Percentiles rank a stretch among this genome's conserved stretches.
phyloP scores from a whole-genome alignment of 345 rosid genomes.

The Reutealis trisperma region DNA sequence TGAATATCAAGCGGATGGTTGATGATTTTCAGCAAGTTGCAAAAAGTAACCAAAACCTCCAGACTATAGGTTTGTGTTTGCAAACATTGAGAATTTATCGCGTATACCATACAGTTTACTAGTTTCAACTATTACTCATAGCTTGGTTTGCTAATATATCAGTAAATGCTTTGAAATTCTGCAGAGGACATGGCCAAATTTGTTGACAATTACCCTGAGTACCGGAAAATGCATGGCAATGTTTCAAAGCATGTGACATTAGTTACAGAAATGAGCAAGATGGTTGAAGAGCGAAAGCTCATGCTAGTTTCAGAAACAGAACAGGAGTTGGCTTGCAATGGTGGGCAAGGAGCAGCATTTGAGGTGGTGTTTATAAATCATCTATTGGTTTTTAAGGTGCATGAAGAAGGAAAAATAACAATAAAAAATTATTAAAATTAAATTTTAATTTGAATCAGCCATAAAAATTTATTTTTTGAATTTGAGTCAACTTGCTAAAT shows the following conservation, averaged over 20 bases:
- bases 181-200: constrained; percentile 99
- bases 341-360: constrained; percentile 97
- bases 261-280: constrained; percentile 97
- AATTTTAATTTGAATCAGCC: too few relatives aligned
- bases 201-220: constrained; percentile 95
- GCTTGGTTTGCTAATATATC: constrained; percentile 7
- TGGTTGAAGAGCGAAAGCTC: constrained; percentile 89
- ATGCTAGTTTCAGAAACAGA: constrained; percentile 93
- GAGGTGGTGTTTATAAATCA: constrained; percentile 55
- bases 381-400: not conserved
- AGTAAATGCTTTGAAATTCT: constrained; percentile 32
- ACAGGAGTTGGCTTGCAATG: constrained; percentile 97
- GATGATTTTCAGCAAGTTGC: constrained; percentile 98
- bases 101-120: constrained; percentile 7
- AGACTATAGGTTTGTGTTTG: constrained; percentile 76
- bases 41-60: constrained; percentile 92
- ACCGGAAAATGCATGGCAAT: constrained; percentile 95
- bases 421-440: too few relatives aligned
- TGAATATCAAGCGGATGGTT: constrained; percentile 95
- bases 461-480: too few relatives aligned
- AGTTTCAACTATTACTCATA: not conserved
- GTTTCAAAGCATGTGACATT: constrained; percentile 95
- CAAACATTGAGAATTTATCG: constrained; percentile 1
- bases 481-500: too few relatives aligned
- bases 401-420: too few relatives aligned